Percentiles rank a stretch among this genome's conserved stretches.
Conservation (phyloP, 73 alveolate genomes). For the Paramecium primaurelia region DNA sequence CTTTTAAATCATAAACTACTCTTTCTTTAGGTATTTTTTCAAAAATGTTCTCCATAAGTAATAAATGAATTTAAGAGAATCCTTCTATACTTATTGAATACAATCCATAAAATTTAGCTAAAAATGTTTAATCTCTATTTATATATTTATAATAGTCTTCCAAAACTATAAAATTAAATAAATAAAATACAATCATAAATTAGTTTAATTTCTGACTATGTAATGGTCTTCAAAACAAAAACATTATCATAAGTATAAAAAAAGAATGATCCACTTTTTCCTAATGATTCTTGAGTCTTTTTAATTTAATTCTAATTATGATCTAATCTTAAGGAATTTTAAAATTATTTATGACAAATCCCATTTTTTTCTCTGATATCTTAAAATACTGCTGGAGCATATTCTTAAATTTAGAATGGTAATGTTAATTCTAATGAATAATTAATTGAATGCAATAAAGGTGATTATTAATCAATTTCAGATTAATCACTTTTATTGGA, state of each 20-base stretch:
- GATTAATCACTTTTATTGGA: neutral
- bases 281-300: slow-evolving; percentile 34
- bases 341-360: neutral
- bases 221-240: neutral
- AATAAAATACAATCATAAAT: neutral
- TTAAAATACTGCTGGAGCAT: slow-evolving; percentile 19
- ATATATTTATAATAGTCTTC: neutral
- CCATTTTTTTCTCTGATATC: neutral
- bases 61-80: neutral
- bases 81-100: neutral
- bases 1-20: slow-evolving; percentile 1
- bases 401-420: neutral
- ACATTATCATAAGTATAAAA: neutral
- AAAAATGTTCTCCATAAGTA: neutral
- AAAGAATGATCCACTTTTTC: slow-evolving; percentile 35
- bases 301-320: neutral
- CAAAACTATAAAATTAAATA: neutral
- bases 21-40: neutral
- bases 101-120: neutral
- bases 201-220: neutral
- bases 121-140: neutral
- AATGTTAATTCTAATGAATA: neutral
- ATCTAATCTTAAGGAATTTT: slow-evolving; percentile 1
- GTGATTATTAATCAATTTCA: neutral
- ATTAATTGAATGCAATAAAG: neutral